Evolutionary conservation across 495 filamentous ascomycete genomes (phyloP).

Genomic region (Podospora pseudoanserina): DNA sequence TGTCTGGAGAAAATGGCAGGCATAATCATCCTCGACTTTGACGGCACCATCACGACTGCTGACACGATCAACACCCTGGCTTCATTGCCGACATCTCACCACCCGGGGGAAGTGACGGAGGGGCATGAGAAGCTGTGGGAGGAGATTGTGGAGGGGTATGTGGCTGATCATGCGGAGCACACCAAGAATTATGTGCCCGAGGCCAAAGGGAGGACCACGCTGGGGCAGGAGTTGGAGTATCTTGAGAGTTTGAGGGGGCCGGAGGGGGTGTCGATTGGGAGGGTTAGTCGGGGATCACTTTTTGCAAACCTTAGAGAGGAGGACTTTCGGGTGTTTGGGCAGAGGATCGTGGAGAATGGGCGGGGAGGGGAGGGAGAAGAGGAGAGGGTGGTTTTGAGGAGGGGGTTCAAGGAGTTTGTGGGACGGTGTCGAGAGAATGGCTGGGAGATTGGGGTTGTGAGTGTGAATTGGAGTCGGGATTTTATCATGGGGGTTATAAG

Average conservation of each 20-base stretch:
- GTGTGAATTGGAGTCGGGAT: slow-evolving; percentile 45
- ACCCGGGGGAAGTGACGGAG: neutral
- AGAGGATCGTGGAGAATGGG: slow-evolving; percentile 17
- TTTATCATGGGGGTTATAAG: slow-evolving; percentile 35
- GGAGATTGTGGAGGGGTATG: slow-evolving; percentile 36
- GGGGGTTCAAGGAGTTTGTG: slow-evolving; percentile 37
- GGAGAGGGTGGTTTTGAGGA: slow-evolving; percentile 28
- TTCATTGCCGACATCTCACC: neutral
- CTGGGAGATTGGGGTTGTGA: slow-evolving; percentile 38
- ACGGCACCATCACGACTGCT: slow-evolving; percentile 45
- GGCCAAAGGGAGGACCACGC: slow-evolving; percentile 17
- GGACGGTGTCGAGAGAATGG: slow-evolving; percentile 6
- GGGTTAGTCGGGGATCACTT: slow-evolving; percentile 34
- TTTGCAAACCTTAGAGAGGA: slow-evolving; percentile 30
- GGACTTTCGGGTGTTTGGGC: slow-evolving; percentile 28
- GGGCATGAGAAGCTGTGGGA: slow-evolving; percentile 28
- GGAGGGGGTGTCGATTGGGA: slow-evolving; percentile 33
- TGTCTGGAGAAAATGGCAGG: slow-evolving; percentile 1
- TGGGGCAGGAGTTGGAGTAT: slow-evolving; percentile 36
- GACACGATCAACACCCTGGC: slow-evolving; percentile 32
- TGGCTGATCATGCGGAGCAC: slow-evolving; percentile 34
- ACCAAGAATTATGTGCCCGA: slow-evolving; percentile 29
- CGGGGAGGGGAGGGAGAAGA: slow-evolving; percentile 13
- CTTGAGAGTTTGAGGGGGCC: slow-evolving; percentile 35
- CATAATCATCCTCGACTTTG: slow-evolving; percentile 49